These are phyloP conservation scores for Solanum chiquidenum DNA, from an alignment of 257 asterid species.

Conservation along the genomic window DNA sequence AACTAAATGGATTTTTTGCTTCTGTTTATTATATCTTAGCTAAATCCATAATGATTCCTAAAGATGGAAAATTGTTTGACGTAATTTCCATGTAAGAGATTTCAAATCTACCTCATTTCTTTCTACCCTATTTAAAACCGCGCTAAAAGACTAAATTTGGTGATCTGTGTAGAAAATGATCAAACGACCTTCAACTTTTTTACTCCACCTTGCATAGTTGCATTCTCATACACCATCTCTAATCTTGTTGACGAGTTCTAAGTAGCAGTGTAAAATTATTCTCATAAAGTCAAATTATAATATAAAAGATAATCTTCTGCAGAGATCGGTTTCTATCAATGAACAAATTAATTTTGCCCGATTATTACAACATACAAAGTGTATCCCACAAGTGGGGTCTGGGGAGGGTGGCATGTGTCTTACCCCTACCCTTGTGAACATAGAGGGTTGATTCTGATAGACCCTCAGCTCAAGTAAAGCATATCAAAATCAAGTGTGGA, in stretches of 20 bases:
- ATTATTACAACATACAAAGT: background rate
- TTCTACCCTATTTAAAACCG: background rate
- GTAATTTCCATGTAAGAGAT: background rate
- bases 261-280: background rate
- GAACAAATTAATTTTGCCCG: background rate
- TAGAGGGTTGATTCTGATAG: background rate
- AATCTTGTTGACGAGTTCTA: background rate
- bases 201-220: conserved; percentile 13
- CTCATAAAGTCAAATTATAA: background rate
- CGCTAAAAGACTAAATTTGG: background rate
- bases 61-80: background rate
- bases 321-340: background rate
- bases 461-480: background rate
- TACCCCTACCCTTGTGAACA: background rate
- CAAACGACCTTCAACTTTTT: background rate
- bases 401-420: background rate
- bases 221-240: background rate
- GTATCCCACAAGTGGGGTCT: background rate
- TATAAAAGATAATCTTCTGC: background rate
- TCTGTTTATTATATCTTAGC: background rate
- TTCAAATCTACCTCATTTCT: background rate
- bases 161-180: background rate
- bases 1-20: background rate
- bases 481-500: background rate
- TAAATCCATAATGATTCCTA: background rate